A percentile compares a stretch with the other conserved stretches of the same genome.
Evolutionary conservation across 148 eudicot species (phyloP).

Genomic region (Rhododendron molle): DNA sequence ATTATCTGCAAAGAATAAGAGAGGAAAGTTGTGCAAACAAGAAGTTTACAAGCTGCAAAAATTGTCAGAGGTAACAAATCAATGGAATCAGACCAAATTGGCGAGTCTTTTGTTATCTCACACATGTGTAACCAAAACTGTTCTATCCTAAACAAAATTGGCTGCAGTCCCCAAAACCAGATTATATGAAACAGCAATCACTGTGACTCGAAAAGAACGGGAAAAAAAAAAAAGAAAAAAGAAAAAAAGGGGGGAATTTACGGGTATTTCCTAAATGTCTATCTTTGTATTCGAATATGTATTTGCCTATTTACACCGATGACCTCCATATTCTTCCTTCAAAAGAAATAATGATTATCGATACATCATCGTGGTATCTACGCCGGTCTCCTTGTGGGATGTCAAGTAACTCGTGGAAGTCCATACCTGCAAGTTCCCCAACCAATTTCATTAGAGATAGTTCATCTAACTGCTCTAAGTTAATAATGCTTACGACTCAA

Average conservation of each 20-base stretch:
- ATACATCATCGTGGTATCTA: conserved; percentile 85
- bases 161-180: not conserved
- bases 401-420: conserved; percentile 69
- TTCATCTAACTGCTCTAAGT: not conserved
- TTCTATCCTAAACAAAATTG: not conserved
- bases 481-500: not conserved
- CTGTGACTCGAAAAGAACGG: not conserved
- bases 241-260: not conserved
- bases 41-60: not conserved
- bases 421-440: conserved; percentile 39
- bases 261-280: not conserved
- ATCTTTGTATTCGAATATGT: not conserved
- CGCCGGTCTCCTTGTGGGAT: conserved; percentile 92
- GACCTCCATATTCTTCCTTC: conserved; percentile 92
- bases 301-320: conserved; percentile 34
- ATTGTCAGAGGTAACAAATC: not conserved
- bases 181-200: not conserved
- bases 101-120: not conserved
- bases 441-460: not conserved
- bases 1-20: not conserved
- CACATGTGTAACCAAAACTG: not conserved
- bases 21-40: not conserved
- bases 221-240: not conserved
- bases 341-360: conserved; percentile 75
- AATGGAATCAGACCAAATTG: conserved; percentile 11